A percentile compares a stretch with the other conserved stretches of the same genome.
Evolutionary conservation across 2,329 filamentous ascomycete species (phyloP).

Genomic region (Atkinsonella texensis): DNA sequence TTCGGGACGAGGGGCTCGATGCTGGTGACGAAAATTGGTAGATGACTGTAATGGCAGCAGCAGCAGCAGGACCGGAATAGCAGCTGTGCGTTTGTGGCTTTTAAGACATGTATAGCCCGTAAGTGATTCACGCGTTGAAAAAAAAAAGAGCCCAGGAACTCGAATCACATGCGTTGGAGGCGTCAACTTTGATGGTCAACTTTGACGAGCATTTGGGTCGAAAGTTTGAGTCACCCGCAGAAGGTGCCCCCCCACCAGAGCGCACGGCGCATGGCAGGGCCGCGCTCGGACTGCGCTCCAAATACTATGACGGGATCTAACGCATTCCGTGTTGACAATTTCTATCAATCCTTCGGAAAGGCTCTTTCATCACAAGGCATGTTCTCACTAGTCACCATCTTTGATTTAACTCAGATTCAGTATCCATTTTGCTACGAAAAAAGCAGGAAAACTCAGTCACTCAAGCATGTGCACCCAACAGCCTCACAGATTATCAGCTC

Average conservation of each 20-base stretch:
- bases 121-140: background rate
- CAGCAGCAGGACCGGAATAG: background rate
- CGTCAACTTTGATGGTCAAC: background rate
- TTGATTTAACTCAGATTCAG: too few relatives aligned
- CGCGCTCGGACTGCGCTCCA: background rate
- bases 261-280: background rate
- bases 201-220: slow-evolving; percentile 5
- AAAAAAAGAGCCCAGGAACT: too few relatives aligned
- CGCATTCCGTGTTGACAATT: too few relatives aligned
- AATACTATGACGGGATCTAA: background rate
- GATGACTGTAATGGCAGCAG: background rate
- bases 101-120: background rate
- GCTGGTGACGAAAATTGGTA: background rate
- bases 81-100: background rate
- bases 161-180: background rate
- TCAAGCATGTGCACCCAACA: too few relatives aligned
- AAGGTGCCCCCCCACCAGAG: slow-evolving; percentile 14
- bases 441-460: too few relatives aligned
- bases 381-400: too few relatives aligned
- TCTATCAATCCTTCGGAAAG: too few relatives aligned
- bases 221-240: slow-evolving; percentile 24
- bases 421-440: too few relatives aligned
- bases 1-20: background rate
- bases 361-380: too few relatives aligned
- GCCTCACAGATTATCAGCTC: too few relatives aligned